These are phyloP conservation scores for Phytophthora pini DNA, from an alignment of 352 stramenopile species.

Conservation along the genomic window DNA sequence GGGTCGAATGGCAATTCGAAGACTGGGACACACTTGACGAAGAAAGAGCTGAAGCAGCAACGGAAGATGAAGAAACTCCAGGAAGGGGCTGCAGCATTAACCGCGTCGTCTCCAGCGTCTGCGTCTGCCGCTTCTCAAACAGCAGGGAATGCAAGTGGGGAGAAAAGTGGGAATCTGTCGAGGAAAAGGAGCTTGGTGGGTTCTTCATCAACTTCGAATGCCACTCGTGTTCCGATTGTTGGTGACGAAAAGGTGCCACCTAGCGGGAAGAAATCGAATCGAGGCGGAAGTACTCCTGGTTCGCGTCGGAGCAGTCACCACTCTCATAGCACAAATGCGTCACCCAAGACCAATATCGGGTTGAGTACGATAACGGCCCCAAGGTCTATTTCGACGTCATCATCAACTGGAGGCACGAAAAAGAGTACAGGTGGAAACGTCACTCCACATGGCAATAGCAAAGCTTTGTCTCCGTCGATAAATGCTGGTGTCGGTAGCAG, in stretches of 20 bases:
- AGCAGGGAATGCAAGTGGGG: slow-evolving; percentile 17
- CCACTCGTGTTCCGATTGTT: slow-evolving; percentile 35
- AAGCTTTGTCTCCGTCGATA: slow-evolving; percentile 26
- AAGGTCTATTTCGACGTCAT: slow-evolving; percentile 5
- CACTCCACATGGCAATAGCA: slow-evolving; percentile 24
- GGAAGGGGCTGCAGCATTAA: slow-evolving; percentile 32
- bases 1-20: slow-evolving; percentile 28
- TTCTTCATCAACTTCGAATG: slow-evolving; percentile 18
- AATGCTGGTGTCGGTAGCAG: slow-evolving; percentile 20
- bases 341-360: slow-evolving; percentile 17
- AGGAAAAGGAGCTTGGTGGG: slow-evolving; percentile 36
- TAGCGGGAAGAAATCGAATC: slow-evolving; percentile 51
- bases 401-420: slow-evolving; percentile 12
- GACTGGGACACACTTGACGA: slow-evolving; percentile 46
- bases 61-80: slow-evolving; percentile 77
- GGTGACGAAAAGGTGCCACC: slow-evolving; percentile 49
- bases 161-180: slow-evolving; percentile 28
- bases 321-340: slow-evolving; percentile 14
- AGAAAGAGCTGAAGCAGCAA: slow-evolving; percentile 77
- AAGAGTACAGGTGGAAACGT: slow-evolving; percentile 15
- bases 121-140: slow-evolving; percentile 11
- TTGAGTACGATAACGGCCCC: slow-evolving; percentile 1
- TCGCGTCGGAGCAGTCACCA: slow-evolving; percentile 42
- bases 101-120: slow-evolving; percentile 11
- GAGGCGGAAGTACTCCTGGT: slow-evolving; percentile 37